phyloP scores from a whole-genome alignment of 208 protist species.

The Leishmania arabica region DNA sequence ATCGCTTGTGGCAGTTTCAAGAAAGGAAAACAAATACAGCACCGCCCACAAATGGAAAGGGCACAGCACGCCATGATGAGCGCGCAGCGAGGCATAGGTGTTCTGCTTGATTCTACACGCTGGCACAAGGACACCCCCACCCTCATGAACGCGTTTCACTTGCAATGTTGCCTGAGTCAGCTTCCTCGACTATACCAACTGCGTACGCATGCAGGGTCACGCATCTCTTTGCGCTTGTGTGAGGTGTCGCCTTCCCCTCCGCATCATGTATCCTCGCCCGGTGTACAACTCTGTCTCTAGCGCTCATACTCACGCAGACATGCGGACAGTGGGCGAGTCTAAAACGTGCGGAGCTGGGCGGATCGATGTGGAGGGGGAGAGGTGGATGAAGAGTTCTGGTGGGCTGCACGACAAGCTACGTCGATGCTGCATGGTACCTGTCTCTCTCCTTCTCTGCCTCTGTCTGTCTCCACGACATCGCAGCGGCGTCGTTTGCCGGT shows the following conservation, averaged over 20 bases:
- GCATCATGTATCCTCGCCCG: not conserved
- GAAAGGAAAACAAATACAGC: not conserved
- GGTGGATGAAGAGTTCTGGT: too few relatives aligned
- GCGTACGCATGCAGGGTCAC: too few relatives aligned
- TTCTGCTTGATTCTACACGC: not conserved
- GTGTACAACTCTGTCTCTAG: not conserved
- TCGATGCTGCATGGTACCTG: too few relatives aligned
- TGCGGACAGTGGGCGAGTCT: not conserved
- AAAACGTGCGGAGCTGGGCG: not conserved
- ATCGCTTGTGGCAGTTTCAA: not conserved
- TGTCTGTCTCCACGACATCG: too few relatives aligned
- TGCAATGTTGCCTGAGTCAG: not conserved
- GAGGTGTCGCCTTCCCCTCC: not conserved
- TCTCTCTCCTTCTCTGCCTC: too few relatives aligned
- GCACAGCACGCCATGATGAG: not conserved
- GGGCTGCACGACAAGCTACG: too few relatives aligned
- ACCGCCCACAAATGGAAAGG: not conserved
- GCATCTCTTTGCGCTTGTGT: not conserved
- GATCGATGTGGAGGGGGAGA: too few relatives aligned
- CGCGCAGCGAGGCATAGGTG: not conserved
- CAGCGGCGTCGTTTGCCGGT: too few relatives aligned
- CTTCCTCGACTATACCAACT: not conserved
- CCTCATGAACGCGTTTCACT: not conserved
- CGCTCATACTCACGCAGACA: not conserved
- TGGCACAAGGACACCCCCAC: not conserved